Evolutionary conservation across 371 early-diverging fungal genomes (phyloP), one percentile per base, ranked within the genome.

Genomic region (Mucor sp.): DNA sequence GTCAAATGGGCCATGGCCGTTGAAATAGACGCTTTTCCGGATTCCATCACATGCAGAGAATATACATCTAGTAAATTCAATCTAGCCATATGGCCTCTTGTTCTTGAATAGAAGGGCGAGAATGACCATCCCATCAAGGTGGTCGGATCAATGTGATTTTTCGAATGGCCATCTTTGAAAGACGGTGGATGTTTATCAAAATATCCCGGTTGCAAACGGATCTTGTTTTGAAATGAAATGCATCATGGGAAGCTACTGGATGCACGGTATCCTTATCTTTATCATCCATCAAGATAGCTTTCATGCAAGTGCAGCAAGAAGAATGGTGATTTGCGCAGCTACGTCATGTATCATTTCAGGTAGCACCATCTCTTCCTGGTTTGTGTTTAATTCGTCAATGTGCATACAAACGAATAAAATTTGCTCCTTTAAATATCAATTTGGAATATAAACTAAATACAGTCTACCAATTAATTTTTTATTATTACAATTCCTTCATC

Each of bases 401-500:
- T 56, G 56, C 56, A 56, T 32, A 6, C 21, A 56, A 28, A 56
- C 56, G 56, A 56, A 56, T 56, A 56, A 17, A 56, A 56, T 28
- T 12, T 56, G 56, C 56, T 56, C 56, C 56, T 56, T 56, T 56
- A n/a, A 56, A 32, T 56, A 56, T 56, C 6, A 30, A 56, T 30
- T 56, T 30, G 56, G 56, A 50, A 44, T 6, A 44, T 44, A n/a
- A 44, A 44, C 50, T 25, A 50, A 25, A 50, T 27, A 53, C n/a
- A n/a, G n/a, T n/a, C n/a, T 25, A 27, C 27, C 27, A 53, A 19
- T 19, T n/a, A 43, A 19, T 44, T 19, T 6, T n/a, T 44, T 19
- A 43, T n/a, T n/a, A 44, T 19, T 44, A 44, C 44, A 44, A 19
- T 44, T 19, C 6, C 14, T n/a, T n/a, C 43, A 2, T 1, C 6